Conservation (phyloP, 208 protist genomes). For the Crithidia thermophila region DNA sequence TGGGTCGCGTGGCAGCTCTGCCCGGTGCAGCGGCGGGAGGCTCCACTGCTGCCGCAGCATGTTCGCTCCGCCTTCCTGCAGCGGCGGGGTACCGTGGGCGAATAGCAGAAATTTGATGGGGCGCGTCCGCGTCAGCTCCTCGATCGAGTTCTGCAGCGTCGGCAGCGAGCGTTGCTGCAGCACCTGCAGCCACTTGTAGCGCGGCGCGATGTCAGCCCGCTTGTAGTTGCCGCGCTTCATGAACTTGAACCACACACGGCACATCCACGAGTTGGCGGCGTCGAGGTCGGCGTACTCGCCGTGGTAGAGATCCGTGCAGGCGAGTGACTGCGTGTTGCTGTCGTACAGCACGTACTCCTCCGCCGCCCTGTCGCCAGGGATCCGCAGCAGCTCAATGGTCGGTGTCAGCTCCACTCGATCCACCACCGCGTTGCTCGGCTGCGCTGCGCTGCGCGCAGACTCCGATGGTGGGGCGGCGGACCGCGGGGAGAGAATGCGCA, state of each 20-base stretch:
- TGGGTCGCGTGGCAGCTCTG: conserved; percentile 5
- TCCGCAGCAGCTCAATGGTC: conserved; percentile 56
- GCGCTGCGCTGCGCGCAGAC: not conserved
- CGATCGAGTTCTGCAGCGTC: conserved; percentile 42
- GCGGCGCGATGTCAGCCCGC: conserved; percentile 63
- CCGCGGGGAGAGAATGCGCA: conserved; percentile 35
- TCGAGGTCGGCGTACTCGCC: conserved; percentile 82
- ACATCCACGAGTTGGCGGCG: conserved; percentile 89
- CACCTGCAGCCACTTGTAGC: conserved; percentile 78
- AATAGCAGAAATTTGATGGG: conserved; percentile 55
- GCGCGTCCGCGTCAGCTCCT: conserved; percentile 55
- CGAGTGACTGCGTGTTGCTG: conserved; percentile 40
- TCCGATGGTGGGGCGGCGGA: not conserved
- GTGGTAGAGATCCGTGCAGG: conserved; percentile 87
- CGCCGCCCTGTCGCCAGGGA: conserved; percentile 64
- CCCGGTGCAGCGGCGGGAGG: conserved; percentile 44
- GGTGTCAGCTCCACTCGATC: conserved; percentile 55
- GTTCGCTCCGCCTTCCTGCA: conserved; percentile 49
- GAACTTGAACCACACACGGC: conserved; percentile 91
- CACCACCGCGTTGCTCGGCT: not conserved
- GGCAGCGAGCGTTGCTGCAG: conserved; percentile 45
- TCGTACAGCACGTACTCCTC: conserved; percentile 88
- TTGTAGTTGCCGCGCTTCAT: conserved; percentile 86
- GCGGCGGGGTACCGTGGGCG: conserved; percentile 76
- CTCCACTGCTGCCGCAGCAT: conserved; percentile 69